Base-by-base conservation (phyloP, 495 filamentous ascomycete species). In the Tirmania nivea region DNA sequence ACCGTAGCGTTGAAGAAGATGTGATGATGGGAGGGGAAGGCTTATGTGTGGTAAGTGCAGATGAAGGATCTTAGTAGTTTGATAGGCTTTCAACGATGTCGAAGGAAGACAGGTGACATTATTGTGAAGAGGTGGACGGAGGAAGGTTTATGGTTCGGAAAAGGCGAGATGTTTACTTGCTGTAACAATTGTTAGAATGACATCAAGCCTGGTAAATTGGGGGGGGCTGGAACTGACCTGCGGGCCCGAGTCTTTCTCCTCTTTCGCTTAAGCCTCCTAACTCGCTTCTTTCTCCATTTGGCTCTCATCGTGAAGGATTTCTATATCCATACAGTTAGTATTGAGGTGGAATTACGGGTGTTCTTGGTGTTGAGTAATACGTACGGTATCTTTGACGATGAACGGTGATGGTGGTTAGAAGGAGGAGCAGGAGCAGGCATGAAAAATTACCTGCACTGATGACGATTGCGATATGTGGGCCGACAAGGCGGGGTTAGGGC, bases 281-380 rank as follows among this genome's bases (percentile, higher is more conserved):
- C 69, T 51, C 70, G 60, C 70, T 72, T 72, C 70, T 72, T 72
- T 56, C 70, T 68, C 70, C 70, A 72, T 59, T 72, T 72, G 42
- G 70, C 70, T 70, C 70, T 71, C 70, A 72, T 72, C 64, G 62
- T 70, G 56, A 6, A n/a, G 21, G 48, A 50, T 31, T 20, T 3
- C n/a, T 20, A 12, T 31, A 20, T n/a, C 5, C n/a, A 10, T 20
- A 21, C 1, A 19, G 48, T 50, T 25, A 50, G 48, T 50, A 50
- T 45, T 7, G 25, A 19, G 12, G 8, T 45, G 39, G n/a, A 6
- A 19, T 45, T 45, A 14, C 8, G 9, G 17, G 3, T 45, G 1
- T 19, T 45, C 9, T 6, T 45, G 17, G 39, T 45, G 3, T 14
- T 14, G 39, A 19, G 39, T 8, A 19, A 14, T 14, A 45, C 39